Evolutionary conservation across 2,329 filamentous ascomycete species (phyloP).

Genomic region (Ceratocystis ficicola): DNA sequence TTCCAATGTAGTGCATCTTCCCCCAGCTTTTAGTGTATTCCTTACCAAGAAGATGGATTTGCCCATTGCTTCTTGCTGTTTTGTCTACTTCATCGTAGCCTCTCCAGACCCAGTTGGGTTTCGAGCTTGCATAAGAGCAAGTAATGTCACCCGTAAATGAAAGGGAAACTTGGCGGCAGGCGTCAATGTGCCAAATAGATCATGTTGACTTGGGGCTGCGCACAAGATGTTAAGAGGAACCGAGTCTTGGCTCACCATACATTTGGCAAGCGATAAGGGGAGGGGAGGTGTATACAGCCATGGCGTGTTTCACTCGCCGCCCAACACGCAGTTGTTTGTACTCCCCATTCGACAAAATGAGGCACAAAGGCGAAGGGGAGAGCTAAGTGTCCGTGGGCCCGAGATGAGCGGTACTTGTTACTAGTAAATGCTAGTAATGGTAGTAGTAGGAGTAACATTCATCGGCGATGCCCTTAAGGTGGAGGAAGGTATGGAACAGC

Average conservation of each 20-base stretch:
- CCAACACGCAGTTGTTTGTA: neutral
- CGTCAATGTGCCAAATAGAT: neutral
- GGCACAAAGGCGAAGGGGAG: no score
- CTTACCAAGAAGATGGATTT: no score
- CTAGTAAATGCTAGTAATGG: neutral
- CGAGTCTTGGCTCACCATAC: neutral
- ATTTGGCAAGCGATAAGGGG: neutral
- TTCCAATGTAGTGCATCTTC: no score
- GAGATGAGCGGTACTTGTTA: neutral
- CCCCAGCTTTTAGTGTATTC: no score
- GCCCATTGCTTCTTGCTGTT: no score
- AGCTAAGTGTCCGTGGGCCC: no score
- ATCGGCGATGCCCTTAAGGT: neutral
- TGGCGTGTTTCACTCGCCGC: neutral
- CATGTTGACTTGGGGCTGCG: neutral
- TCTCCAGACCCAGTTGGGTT: no score
- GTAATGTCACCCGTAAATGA: neutral
- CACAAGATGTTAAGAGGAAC: neutral
- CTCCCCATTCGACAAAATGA: neutral
- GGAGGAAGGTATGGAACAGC: neutral
- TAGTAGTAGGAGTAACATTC: neutral
- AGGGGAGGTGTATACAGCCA: neutral
- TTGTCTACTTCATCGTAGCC: no score
- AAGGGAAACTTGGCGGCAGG: neutral
- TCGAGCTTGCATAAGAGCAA: no score